Evolutionary conservation across 768 basidiomycete genomes (phyloP).

Genomic region (Calocybe gangraenosa): DNA sequence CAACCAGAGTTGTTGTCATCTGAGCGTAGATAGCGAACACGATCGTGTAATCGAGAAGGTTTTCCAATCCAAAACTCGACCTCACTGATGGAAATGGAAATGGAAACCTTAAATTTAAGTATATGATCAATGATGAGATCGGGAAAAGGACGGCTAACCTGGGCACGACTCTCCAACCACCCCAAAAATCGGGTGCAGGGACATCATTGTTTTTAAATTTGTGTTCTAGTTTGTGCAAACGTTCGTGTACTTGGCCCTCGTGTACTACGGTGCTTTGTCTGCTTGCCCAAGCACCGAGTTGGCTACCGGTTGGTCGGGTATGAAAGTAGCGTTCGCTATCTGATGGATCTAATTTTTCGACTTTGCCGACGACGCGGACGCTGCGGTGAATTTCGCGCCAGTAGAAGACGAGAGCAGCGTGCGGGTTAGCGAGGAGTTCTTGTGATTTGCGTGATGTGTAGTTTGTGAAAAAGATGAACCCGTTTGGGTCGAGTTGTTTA

Average conservation of each 20-base stretch:
- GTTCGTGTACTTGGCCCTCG: conserved; percentile 64
- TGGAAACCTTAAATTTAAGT: neutral
- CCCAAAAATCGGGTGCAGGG: conserved; percentile 90
- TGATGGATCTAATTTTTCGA: conserved; percentile 67
- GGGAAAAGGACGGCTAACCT: conserved; percentile 44
- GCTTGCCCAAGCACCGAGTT: conserved; percentile 92
- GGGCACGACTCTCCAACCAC: conserved; percentile 94
- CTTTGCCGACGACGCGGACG: conserved; percentile 81
- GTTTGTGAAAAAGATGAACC: conserved; percentile 97
- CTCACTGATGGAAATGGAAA: conserved; percentile 52
- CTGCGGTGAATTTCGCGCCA: conserved; percentile 83
- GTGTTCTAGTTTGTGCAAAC: conserved; percentile 54
- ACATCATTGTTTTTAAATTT: conserved; percentile 55
- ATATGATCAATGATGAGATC: neutral
- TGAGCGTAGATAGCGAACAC: conserved; percentile 69
- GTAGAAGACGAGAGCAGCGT: conserved; percentile 84
- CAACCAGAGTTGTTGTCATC: conserved; percentile 53
- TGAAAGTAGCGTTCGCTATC: conserved; percentile 85
- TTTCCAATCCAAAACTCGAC: conserved; percentile 98
- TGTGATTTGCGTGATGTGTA: conserved; percentile 89
- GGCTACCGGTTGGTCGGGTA: conserved; percentile 77
- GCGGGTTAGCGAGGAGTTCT: conserved; percentile 74
- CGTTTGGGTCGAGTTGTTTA: conserved; percentile 82
- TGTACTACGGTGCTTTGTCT: conserved; percentile 76
- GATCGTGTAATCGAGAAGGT: conserved; percentile 91